phyloP scores from a whole-genome alignment of 169 alveolate genomes.

The Blepharisma undulans region DNA sequence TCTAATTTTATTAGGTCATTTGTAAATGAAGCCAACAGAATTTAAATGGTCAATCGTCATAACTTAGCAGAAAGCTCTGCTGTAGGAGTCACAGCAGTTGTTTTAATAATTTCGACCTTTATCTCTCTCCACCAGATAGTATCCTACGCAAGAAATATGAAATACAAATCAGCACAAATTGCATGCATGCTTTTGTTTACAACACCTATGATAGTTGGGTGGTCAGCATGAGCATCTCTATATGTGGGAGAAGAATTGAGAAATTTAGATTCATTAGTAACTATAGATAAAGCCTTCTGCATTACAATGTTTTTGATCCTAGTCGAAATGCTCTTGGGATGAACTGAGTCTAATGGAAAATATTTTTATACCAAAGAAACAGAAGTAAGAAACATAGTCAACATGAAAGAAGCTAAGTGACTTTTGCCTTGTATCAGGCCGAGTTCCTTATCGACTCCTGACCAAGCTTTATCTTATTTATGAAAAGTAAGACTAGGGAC shows the following conservation, averaged over 20 bases:
- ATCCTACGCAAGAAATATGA: no score
- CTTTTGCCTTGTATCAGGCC: not conserved
- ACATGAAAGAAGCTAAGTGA: not conserved
- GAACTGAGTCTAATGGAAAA: conserved; percentile 30
- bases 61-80: not conserved
- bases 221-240: not conserved
- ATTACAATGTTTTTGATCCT: not conserved
- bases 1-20: not conserved
- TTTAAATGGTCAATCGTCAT: not conserved
- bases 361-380: not conserved
- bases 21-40: not conserved
- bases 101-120: not conserved
- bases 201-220: conserved; percentile 13
- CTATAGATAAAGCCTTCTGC: not conserved
- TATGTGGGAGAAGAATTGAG: not conserved
- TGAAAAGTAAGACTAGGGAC: not conserved
- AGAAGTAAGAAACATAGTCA: not conserved
- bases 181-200: not conserved
- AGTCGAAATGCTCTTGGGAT: not conserved
- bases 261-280: not conserved
- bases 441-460: not conserved
- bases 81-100: not conserved
- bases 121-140: not conserved
- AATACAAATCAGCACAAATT: not conserved
- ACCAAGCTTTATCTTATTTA: not conserved